These are phyloP conservation scores for Kregervanrija fluxuum DNA, from an alignment of 805 yeast species.

Conservation along the genomic window DNA sequence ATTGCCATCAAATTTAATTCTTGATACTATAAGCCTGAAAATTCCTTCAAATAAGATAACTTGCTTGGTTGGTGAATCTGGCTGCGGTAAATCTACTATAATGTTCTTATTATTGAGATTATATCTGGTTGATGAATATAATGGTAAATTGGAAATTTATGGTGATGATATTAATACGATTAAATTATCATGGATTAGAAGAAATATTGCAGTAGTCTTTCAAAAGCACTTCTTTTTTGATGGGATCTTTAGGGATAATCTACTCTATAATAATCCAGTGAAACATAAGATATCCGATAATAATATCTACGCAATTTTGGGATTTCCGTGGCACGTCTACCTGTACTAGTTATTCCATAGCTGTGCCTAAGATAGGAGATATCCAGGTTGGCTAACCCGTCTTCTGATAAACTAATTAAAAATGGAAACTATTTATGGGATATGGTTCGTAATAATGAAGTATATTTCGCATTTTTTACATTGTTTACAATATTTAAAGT, in stretches of 20 bases:
- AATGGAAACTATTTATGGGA: slow-evolving; percentile 8
- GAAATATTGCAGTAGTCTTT: slow-evolving; percentile 58
- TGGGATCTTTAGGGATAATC: slow-evolving; percentile 66
- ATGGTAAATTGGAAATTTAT: slow-evolving; percentile 34
- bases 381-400: too few relatives aligned
- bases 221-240: slow-evolving; percentile 69
- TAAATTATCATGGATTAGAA: slow-evolving; percentile 42
- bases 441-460: slow-evolving; percentile 5
- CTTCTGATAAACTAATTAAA: slow-evolving; percentile 7
- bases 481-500: too few relatives aligned
- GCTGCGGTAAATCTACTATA: slow-evolving; percentile 86
- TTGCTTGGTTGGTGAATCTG: slow-evolving; percentile 80
- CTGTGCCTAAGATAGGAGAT: too few relatives aligned
- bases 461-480: too few relatives aligned
- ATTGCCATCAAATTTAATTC: slow-evolving; percentile 19
- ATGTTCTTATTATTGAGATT: slow-evolving; percentile 49
- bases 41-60: slow-evolving; percentile 43
- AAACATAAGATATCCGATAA: slow-evolving; percentile 12
- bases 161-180: slow-evolving; percentile 41
- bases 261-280: slow-evolving; percentile 49
- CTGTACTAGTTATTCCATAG: too few relatives aligned
- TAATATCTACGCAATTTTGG: slow-evolving; percentile 34
- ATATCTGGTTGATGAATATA: slow-evolving; percentile 27
- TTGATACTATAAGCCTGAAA: slow-evolving; percentile 35
- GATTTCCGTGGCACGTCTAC: too few relatives aligned